phyloP scores from a whole-genome alignment of 2,329 filamentous ascomycete species.

The Diaporthe caulivora region DNA sequence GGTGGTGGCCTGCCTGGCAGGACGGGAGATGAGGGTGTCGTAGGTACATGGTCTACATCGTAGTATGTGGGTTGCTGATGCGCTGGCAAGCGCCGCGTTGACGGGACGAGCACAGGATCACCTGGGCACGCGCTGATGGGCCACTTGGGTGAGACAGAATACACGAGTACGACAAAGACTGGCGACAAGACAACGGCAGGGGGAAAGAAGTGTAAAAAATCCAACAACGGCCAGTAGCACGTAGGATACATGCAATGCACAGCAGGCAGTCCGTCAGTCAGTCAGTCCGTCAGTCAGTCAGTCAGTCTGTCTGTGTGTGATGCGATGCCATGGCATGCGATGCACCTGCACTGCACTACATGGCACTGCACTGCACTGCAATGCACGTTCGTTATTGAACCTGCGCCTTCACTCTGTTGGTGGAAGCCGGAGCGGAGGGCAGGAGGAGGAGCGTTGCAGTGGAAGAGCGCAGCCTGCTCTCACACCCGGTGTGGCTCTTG shows the following conservation, averaged over 20 bases:
- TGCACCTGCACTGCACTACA: no score
- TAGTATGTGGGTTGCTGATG: slow-evolving; percentile 32
- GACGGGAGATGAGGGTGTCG: not conserved
- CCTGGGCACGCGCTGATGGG: slow-evolving; percentile 25
- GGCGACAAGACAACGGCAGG: not conserved
- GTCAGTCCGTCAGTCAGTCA: no score
- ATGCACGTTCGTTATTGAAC: not conserved
- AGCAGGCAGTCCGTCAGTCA: not conserved
- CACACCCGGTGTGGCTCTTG: slow-evolving; percentile 23
- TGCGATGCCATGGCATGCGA: not conserved
- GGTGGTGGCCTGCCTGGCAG: no score
- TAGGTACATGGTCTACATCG: not conserved
- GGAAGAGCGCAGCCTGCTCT: not conserved
- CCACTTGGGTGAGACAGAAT: not conserved
- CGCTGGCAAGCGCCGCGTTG: slow-evolving; percentile 34
- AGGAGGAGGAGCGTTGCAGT: not conserved
- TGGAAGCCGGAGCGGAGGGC: slow-evolving; percentile 1
- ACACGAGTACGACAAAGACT: not conserved
- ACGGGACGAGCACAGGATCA: slow-evolving; percentile 23
- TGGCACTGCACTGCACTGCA: not conserved
- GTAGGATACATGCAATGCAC: not conserved
- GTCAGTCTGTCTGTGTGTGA: no score
- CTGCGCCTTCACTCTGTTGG: not conserved
- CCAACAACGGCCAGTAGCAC: not conserved
- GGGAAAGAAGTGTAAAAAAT: slow-evolving; percentile 2